Base-by-base conservation (phyloP, 106 monocot genomes). In the Allium fistulosum region DNA sequence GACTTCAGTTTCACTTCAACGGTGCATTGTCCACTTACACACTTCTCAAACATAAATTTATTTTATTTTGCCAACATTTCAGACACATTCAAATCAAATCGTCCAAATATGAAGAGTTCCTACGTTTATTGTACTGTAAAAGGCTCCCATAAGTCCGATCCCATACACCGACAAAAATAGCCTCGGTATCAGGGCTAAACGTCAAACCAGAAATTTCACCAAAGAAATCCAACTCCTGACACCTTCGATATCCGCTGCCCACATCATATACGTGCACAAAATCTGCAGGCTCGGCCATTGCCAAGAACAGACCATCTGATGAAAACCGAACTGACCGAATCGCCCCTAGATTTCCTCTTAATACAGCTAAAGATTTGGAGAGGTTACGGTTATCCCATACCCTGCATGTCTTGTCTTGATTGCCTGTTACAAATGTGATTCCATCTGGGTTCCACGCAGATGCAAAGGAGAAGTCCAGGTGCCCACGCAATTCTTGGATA, bases 361-460 rank as follows among this genome's bases (percentile, higher is more conserved):
- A 72, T 17, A 76, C 83, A 5, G 68, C 46, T 13, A 83, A 51
- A 5, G 83, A 79, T 46, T 76, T 72, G 51, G 75, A 72, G 27
- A 73, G 76, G 56, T 76, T 79, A 17, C 83, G 69, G 17, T 57
- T 53, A 22, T 83, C 83, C 83, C 79, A 83, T 11, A 83, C 63
- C 12, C 76, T 67, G 56, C 83, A 83, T 10, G 83, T 83, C 65
- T 72, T 79, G 53, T 83, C 83, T 68, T 83, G 83, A 63, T 83
- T 83, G 17, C 83, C 83, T 1, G 83, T 83, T 18, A 78, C 79
- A 49, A 83, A 68, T 61, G 73, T 79, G 10, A 7, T 15, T 10
- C 83, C 79, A 68, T 76, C 72, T n/a, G 83, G 83, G 26, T 79
- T 72, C 79, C 83, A 83, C 16, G 83, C 79, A 17, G 83, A 83